Evolutionary conservation across 192 early-diverging fungal species (phyloP), one percentile per base, ranked within the genome.

Genomic region (Coemansia sp.): DNA sequence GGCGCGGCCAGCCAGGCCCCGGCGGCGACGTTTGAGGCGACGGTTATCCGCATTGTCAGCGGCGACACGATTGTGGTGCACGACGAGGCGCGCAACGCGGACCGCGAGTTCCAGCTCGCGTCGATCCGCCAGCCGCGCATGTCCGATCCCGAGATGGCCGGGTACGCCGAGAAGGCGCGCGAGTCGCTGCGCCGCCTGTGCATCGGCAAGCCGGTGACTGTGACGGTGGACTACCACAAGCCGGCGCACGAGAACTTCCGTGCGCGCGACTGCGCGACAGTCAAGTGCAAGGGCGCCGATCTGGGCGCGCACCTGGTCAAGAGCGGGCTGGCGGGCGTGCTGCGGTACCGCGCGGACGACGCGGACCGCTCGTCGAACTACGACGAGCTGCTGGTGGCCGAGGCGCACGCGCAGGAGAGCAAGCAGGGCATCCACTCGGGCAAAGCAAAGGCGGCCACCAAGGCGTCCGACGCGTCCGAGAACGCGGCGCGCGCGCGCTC

Each of bases 161-260:
- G 87, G 7, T 96, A 93, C 69, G 83, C 91, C 31, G 86, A 87
- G 65, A 90, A 96, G 54, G 94, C 95, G 16, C 87, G 87, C 63
- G 97, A 99, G 68, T 85, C 87, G 54, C 81, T 99, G 42, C 87
- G 97, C 29, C 88, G 89, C 58, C 82, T 87, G 45, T 77, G 92
- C 56, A 94, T 99, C 61, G 97, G 95, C 25, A 91, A 91, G 67
- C 81, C 82, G 28, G 96, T 92, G n/a, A 77, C 70, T 4, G 67
- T 70, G 54, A 62, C 75, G 79, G 40, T 85, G 70, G 97, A 96
- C 65, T 99, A 92, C 68, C 69, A 88, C 61, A 93, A 95, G 61
- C 92, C 93, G n/a, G 89, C 95, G 4, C 81, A 87, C 33, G 94
- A 91, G 44, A 82, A 82, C 22, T 95, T 87, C 77, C 92, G 93